Conservation (phyloP, 1,139 yeast genomes). For the Saccharomyces hybrid region DNA sequence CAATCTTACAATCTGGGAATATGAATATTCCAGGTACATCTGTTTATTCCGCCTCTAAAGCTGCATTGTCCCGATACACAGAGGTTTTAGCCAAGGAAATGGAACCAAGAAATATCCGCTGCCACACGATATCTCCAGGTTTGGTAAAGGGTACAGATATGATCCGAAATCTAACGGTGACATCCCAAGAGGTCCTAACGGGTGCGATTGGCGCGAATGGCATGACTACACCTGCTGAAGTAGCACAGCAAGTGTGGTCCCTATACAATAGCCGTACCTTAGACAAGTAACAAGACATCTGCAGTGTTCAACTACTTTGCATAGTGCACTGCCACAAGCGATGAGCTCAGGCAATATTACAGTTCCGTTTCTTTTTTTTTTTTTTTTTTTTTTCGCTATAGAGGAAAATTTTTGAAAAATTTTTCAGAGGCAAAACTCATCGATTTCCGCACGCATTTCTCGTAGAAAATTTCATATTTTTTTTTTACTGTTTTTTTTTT, state of each 20-base stretch:
- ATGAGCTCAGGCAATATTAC: neutral
- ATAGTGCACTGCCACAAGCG: neutral
- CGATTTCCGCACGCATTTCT: neutral
- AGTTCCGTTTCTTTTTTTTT: neutral
- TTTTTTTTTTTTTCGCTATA: neutral
- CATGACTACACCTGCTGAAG: neutral
- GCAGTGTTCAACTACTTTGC: neutral
- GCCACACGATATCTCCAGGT: slow-evolving; percentile 68
- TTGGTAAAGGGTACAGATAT: slow-evolving; percentile 67
- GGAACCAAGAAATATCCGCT: slow-evolving; percentile 42
- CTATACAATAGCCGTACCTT: neutral
- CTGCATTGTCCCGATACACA: slow-evolving; percentile 67
- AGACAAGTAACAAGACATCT: neutral
- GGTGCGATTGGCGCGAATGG: neutral
- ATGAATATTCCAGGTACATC: slow-evolving; percentile 49
- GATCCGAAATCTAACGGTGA: slow-evolving; percentile 32
- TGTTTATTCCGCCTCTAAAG: slow-evolving; percentile 74
- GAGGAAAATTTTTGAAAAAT: neutral
- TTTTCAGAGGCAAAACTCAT: neutral
- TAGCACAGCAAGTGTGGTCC: neutral
- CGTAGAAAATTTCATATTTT: neutral
- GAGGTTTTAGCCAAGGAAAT: slow-evolving; percentile 57
- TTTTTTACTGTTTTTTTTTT: neutral
- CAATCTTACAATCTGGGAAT: slow-evolving; percentile 43
- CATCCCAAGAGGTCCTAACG: slow-evolving; percentile 9